phyloP scores from a whole-genome alignment of 73 alveolate genomes.

The Tetrahymena malaccensis region DNA sequence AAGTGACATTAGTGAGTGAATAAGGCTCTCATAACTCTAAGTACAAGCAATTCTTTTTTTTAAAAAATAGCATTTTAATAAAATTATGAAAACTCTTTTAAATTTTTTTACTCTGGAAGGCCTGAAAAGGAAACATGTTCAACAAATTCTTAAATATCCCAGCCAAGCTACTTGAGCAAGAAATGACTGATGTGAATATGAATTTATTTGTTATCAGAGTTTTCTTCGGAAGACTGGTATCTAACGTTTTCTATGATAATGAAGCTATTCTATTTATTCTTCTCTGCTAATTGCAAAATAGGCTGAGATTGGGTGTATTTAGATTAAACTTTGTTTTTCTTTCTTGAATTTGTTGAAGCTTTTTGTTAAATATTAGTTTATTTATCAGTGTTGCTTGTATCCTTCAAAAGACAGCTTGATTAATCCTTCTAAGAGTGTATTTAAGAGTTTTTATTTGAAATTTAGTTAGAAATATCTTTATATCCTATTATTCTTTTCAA shows the following conservation, averaged over 20 bases:
- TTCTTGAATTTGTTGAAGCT: background rate
- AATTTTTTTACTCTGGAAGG: background rate
- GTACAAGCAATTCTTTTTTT: background rate
- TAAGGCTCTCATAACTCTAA: background rate
- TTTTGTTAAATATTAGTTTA: background rate
- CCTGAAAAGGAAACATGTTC: background rate
- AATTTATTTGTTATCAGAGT: background rate
- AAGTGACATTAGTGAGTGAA: background rate
- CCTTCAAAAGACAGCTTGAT: background rate
- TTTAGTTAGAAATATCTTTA: no score
- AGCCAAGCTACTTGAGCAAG: background rate
- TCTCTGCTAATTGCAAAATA: background rate
- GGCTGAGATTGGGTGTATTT: background rate
- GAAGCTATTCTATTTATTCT: background rate
- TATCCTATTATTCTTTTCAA: background rate
- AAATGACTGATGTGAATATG: background rate
- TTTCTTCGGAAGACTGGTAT: background rate
- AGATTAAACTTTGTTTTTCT: background rate
- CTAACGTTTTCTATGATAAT: background rate
- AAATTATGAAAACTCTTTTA: background rate
- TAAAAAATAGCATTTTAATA: background rate
- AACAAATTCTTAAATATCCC: background rate
- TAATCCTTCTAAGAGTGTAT: background rate
- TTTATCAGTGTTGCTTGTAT: background rate
- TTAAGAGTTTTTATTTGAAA: background rate